phyloP scores from a whole-genome alignment of 2,329 filamentous ascomycete species.

The Talaromyces funiculosus region DNA sequence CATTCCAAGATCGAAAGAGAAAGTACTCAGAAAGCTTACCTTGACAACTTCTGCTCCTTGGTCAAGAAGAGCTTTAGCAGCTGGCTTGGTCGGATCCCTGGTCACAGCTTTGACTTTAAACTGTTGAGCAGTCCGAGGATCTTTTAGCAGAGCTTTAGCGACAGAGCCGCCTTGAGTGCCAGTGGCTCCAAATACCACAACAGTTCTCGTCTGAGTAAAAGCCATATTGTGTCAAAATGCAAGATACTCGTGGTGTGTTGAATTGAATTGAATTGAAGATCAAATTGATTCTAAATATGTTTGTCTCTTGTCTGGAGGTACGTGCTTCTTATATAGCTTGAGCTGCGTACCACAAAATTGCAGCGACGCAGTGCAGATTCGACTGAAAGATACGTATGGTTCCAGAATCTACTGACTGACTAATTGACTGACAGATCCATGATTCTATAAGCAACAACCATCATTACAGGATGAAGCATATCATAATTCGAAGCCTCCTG shows the following conservation, averaged over 20 bases:
- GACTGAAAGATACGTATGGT: not conserved
- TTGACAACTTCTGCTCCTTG: conserved; percentile 49
- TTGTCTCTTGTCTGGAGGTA: not conserved
- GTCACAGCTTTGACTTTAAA: conserved; percentile 54
- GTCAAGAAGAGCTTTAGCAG: conserved; percentile 40
- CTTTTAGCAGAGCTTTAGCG: conserved; percentile 40
- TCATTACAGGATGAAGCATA: not conserved
- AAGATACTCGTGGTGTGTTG: not conserved
- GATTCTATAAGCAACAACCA: not conserved
- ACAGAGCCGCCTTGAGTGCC: conserved; percentile 57
- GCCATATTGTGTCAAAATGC: not conserved
- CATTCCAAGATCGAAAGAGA: not conserved
- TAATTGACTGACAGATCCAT: not conserved
- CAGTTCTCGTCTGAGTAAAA: conserved; percentile 14
- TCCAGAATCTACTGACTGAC: not conserved
- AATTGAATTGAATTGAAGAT: too few species aligned
- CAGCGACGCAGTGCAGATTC: not conserved
- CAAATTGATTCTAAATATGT: not conserved
- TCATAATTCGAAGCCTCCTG: not conserved
- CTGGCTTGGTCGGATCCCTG: conserved; percentile 42
- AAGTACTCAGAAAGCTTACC: conserved; percentile 3
- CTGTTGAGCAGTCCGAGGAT: conserved; percentile 39
- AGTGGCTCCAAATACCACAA: conserved; percentile 56
- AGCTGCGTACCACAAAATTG: not conserved
- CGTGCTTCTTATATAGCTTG: not conserved